Base-by-base conservation (phyloP, 2,329 filamentous ascomycete species). In the Microcyclospora tardicrescens region DNA sequence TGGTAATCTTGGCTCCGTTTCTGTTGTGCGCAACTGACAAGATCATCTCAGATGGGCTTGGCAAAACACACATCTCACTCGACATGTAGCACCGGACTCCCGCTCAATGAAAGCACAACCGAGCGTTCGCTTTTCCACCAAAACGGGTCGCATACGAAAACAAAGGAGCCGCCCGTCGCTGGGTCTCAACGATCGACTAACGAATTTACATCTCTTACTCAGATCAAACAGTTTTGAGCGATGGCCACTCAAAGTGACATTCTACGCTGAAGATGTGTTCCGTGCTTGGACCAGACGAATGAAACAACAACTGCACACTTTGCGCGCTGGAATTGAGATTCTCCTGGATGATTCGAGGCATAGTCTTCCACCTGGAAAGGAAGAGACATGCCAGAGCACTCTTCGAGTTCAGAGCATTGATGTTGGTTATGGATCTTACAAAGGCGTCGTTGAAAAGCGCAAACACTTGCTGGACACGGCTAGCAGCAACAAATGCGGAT, bases 241-340 rank as follows among this genome's bases (percentile, higher is more conserved):
- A 34, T 94, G 86, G 89, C 89, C 89, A 14, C 66, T 98, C 38
- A 73, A 73, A 38, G 57, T 95, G 34, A 78, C 82, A 16, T 89
- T 96, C 60, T 89, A 94, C 49, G 68, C 69, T 2, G 62, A 66
- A 2, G 82, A 89, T 42, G 78, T 84, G 0, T 72, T 81, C 50
- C 62, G 63, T 14, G 68, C 72, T 1, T 96, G 89, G 89, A 57
- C 68, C 13, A 66, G 60, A 35, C 78, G 73, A 67, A 69, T 68
- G 33, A 60, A 65, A 2, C 59, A 67, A 2, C 66, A 70, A 2
- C 58, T 67, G 35, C 66, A 69, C 35, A 55, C 64, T 24, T 49
- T 77, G 10, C 63, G 68, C 15, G 50, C 56, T 10, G 65, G 63
- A 2, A 60, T 84, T 10, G 35, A 40, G 56, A 62, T 84, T 1